Percentiles rank a stretch among this genome's conserved stretches.
Evolutionary conservation across 108 stramenopile genomes (phyloP).

Genomic region (Cyclotella distinguenda): DNA sequence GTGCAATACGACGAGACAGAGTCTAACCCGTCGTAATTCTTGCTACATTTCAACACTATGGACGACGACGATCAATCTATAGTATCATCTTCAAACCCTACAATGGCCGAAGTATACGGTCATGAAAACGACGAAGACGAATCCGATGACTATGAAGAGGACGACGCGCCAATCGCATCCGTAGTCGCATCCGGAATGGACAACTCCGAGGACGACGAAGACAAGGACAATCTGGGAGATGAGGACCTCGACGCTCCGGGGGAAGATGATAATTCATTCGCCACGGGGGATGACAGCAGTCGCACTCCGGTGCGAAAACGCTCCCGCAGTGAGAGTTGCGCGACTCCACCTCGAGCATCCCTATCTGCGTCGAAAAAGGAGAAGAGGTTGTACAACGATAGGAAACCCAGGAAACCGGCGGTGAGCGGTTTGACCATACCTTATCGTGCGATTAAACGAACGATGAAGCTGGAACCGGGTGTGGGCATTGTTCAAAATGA

Average conservation of each 20-base stretch:
- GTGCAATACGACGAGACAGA: not conserved
- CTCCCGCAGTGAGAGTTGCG: constrained; percentile 3
- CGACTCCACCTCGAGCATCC: not conserved
- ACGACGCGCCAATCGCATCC: not conserved
- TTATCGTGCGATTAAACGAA: constrained; percentile 78
- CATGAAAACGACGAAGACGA: no score
- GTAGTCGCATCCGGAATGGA: not conserved
- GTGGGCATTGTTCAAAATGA: constrained; percentile 88
- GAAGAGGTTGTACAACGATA: constrained; percentile 3
- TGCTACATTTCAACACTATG: constrained; percentile 1
- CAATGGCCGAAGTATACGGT: constrained; percentile 1
- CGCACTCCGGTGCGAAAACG: constrained; percentile 13
- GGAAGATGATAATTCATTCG: constrained; percentile 18
- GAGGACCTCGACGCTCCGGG: constrained; percentile 11
- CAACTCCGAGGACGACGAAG: constrained; percentile 3
- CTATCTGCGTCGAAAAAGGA: constrained; percentile 1
- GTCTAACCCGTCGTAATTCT: no score
- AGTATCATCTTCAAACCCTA: constrained; percentile 17
- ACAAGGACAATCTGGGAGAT: constrained; percentile 9
- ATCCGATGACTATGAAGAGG: not conserved
- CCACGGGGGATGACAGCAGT: constrained; percentile 5
- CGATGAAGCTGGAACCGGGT: constrained; percentile 81
- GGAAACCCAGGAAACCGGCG: constrained; percentile 43
- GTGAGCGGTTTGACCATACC: constrained; percentile 77
- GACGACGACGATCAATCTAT: constrained; percentile 10